Base-by-base conservation (phyloP, 2,329 filamentous ascomycete species). In the Salinomyces thailandicus region DNA sequence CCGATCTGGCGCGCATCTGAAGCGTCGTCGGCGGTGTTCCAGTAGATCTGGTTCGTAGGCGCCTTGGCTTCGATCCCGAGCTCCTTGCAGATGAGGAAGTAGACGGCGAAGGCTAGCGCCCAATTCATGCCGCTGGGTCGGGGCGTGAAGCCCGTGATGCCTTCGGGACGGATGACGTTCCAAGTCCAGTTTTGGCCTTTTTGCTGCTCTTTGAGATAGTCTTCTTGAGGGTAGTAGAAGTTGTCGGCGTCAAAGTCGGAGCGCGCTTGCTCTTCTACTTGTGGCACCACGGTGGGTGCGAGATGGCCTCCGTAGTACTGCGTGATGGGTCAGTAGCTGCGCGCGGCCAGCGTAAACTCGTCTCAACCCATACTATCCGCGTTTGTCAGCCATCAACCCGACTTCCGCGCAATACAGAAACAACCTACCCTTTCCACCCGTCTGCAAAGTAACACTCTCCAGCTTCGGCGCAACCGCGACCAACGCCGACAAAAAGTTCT, bases 61-160 rank as follows among this genome's bases (percentile, higher is more conserved):
- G 60, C 63, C 2, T 47, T 36, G 1, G 62, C 46, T 19, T 54
- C 45, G 13, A 51, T 46, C 2, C 53, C 50, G 1, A 65, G 50
- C 38, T 62, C 59, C 33, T 47, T 52, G 42, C 41, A 52, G 24
- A 63, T 49, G 16, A 54, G 50, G 32, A 54, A 55, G 40, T 68
- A 69, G n/a, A 69, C 45, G 0, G 57, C 64, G 2, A 64, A 38
- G 2, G 58, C 52, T 1, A 60, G 55, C 12, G 59, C 56, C 5
- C 62, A 48, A 43, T 68, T 69, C 54, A 65, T 65, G 38, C 35
- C 42, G n/a, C 54, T 45, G 2, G 53, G 42, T 7, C 50, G 49
- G 5, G 33, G 38, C 18, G 49, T 55, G 5, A 58, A 51, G 30
- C 61, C 58, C 5, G 62, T 36, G 9, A 43, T 44, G 15, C 46